Evolutionary conservation across 2,329 filamentous ascomycete species (phyloP).

Genomic region (Colletotrichum incanum): DNA sequence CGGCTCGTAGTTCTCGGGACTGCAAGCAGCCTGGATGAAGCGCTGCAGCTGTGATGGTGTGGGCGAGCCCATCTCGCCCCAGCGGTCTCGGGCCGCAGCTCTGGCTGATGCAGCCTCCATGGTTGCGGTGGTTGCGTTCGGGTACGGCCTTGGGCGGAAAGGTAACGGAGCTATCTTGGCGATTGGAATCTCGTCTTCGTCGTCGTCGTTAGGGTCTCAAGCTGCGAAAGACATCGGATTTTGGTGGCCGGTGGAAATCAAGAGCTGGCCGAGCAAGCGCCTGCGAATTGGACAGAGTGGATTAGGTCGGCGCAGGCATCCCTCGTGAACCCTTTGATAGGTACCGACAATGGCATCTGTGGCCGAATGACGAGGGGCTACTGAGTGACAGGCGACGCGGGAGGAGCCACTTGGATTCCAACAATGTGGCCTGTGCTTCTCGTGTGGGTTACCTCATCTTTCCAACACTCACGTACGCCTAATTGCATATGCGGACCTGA

Average conservation of each 20-base stretch:
- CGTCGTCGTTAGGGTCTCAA: slow-evolving; percentile 15
- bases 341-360: slow-evolving; percentile 30
- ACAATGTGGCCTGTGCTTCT: slow-evolving; percentile 34
- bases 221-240: slow-evolving; percentile 19
- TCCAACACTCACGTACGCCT: not conserved
- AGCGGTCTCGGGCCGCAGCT: slow-evolving; percentile 95
- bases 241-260: slow-evolving; percentile 11
- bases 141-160: slow-evolving; percentile 26
- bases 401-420: slow-evolving; percentile 34
- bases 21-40: slow-evolving; percentile 96
- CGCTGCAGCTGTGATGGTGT: slow-evolving; percentile 91
- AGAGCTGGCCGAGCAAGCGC: slow-evolving; percentile 37
- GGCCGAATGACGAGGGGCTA: slow-evolving; percentile 42
- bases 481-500: slow-evolving; percentile 19
- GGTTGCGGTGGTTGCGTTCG: slow-evolving; percentile 48
- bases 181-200: slow-evolving; percentile 37
- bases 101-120: slow-evolving; percentile 98
- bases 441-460: slow-evolving; percentile 16
- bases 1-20: slow-evolving; percentile 97
- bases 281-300: slow-evolving; percentile 40
- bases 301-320: slow-evolving; percentile 43
- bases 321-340: slow-evolving; percentile 38
- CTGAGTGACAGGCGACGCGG: slow-evolving; percentile 33
- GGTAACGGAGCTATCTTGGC: slow-evolving; percentile 41
- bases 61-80: slow-evolving; percentile 84